Evolutionary conservation across 2,329 filamentous ascomycete species (phyloP).

Genomic region (Reticulascus tulasneorum): DNA sequence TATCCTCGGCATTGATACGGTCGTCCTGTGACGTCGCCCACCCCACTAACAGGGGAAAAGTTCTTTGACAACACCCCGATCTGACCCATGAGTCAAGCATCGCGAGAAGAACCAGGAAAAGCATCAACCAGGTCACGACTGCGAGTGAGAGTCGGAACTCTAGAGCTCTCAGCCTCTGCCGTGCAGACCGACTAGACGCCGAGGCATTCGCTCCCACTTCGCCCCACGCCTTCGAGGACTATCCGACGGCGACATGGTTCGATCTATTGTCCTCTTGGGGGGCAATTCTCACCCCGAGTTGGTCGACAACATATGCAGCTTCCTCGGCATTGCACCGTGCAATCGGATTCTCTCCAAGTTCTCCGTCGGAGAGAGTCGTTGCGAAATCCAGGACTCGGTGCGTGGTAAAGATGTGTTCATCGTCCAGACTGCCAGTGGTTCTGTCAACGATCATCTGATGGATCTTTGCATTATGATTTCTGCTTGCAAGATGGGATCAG

Average conservation of each 20-base stretch:
- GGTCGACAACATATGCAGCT: conserved; percentile 80
- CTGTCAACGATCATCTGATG: conserved; percentile 94
- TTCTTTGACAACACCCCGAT: too few relatives aligned
- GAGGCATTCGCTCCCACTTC: background rate
- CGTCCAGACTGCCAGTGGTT: conserved; percentile 87
- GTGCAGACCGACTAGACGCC: too few relatives aligned
- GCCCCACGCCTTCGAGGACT: background rate
- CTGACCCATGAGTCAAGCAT: too few relatives aligned
- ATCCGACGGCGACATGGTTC: conserved; percentile 85
- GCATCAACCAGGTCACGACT: too few relatives aligned
- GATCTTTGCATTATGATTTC: conserved; percentile 97
- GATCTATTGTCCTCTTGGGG: conserved; percentile 90
- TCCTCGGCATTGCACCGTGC: conserved; percentile 80
- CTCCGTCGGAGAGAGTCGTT: conserved; percentile 88
- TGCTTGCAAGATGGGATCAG: conserved; percentile 93
- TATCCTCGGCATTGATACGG: conserved; percentile 11
- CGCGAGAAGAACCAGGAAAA: too few relatives aligned
- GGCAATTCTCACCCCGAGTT: conserved; percentile 90
- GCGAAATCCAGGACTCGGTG: conserved; percentile 94
- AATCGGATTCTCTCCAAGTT: conserved; percentile 87
- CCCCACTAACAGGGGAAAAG: conserved; percentile 15
- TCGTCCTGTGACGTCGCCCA: conserved; percentile 13
- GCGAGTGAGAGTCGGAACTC: too few relatives aligned
- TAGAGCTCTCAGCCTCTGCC: too few relatives aligned
- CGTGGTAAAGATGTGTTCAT: conserved; percentile 99